Conservation (phyloP, 2,329 filamentous ascomycete species). For the Aspergillus sp. region DNA sequence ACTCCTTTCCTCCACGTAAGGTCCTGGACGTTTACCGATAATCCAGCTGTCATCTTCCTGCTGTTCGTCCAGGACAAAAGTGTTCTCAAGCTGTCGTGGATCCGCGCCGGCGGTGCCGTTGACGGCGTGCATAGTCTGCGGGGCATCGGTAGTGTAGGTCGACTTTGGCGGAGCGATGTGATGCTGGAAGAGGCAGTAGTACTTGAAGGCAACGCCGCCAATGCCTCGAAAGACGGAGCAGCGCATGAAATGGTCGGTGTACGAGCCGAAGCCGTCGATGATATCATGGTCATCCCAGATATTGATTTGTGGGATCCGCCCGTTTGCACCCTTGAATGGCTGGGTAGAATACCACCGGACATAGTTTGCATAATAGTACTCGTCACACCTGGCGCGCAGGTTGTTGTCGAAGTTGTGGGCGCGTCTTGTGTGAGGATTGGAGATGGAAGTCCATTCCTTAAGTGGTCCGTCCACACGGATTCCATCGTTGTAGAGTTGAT, state of each 20-base stretch:
- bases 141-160: slow-evolving; percentile 78
- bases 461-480: slow-evolving; percentile 84
- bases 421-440: slow-evolving; percentile 61
- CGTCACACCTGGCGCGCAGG: slow-evolving; percentile 60
- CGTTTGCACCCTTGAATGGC: slow-evolving; percentile 61
- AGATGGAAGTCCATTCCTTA: slow-evolving; percentile 63
- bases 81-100: slow-evolving; percentile 70
- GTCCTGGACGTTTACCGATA: slow-evolving; percentile 69
- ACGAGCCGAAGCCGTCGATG: slow-evolving; percentile 67
- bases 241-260: slow-evolving; percentile 68
- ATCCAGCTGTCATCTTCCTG: slow-evolving; percentile 73
- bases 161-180: slow-evolving; percentile 81
- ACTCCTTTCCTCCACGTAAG: slow-evolving; percentile 64
- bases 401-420: slow-evolving; percentile 66
- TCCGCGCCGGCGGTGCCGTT: slow-evolving; percentile 60
- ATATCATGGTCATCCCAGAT: slow-evolving; percentile 69
- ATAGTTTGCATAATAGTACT: slow-evolving; percentile 65
- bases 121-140: slow-evolving; percentile 53
- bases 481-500: slow-evolving; percentile 78
- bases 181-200: slow-evolving; percentile 69
- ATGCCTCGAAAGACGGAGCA: slow-evolving; percentile 67
- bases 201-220: slow-evolving; percentile 59
- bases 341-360: slow-evolving; percentile 68
- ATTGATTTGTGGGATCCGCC: slow-evolving; percentile 65
- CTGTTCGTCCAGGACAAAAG: slow-evolving; percentile 66